Base-by-base conservation (phyloP, 495 filamentous ascomycete species). In the Copromyces sp. region DNA sequence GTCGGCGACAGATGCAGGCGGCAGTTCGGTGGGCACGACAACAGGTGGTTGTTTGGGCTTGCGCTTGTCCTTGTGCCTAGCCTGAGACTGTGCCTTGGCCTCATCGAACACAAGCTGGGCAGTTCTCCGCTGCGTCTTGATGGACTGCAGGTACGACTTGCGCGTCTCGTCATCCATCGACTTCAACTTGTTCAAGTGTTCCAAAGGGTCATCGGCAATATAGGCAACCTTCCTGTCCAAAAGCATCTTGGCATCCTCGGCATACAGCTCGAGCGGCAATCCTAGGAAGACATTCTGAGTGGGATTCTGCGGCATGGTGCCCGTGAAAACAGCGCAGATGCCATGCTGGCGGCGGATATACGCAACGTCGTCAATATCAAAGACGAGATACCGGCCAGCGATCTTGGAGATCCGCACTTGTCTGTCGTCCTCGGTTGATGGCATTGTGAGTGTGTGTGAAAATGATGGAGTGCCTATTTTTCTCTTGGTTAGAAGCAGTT, bases 201-300 rank as follows among this genome's bases (percentile, higher is more conserved):
- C 89, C 37, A 84, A 81, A 35, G 84, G 83, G 80, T 96, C 94
- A 79, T 97, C 90, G 76, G 91, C 90, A 73, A 97, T 87, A 81
- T 91, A 94, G 72, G 87, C 94, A 76, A 89, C 87, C 76, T 87
- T 89, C 76, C 90, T 91, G 75, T 97, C 93, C 73, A 97, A 90
- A 40, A 99, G 87, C 71, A 97, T 78, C 71, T 89, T 87, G 3
- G 90, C 94, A 83, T 99, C 95, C 80, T 98, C 95, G 1, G 92
- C 90, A 87, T 95, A 93, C 47, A 99, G 83, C 83, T 97, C 90
- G 44, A 98, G 77, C 2, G 95, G 95, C 42, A 98, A 81, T 24
- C 95, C 93, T 72, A 94, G 86, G 79, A 98, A 98, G 69, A 97
- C 86, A 84, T 98, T 99, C 81, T 99, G 95, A 76, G 95, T 93